Evolutionary conservation across 78 protist genomes (phyloP).

Genomic region (Dictyostelium intermedium): DNA sequence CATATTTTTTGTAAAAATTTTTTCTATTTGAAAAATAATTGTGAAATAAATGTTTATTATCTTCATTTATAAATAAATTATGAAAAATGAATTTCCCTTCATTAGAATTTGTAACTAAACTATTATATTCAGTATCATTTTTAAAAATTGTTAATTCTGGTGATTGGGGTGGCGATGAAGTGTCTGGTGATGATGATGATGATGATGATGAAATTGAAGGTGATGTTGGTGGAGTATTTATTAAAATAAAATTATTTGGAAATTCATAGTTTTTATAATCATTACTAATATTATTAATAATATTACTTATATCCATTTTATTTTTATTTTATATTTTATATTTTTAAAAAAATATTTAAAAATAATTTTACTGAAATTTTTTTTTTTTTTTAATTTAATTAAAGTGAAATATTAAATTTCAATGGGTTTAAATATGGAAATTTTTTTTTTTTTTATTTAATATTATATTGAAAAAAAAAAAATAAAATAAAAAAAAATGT

Average conservation of each 20-base stretch:
- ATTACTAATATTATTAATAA: background rate
- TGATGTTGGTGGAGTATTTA: background rate
- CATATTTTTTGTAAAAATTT: background rate
- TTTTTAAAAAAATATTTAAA: too few species aligned
- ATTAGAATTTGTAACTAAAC: background rate
- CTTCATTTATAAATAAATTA: constrained; percentile 1
- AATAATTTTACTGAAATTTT: too few species aligned
- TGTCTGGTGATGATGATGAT: background rate
- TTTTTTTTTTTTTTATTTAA: too few species aligned
- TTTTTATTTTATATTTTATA: background rate
- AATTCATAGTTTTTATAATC: background rate
- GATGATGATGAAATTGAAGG: background rate
- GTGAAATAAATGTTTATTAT: background rate
- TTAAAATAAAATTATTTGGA: background rate
- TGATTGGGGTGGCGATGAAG: background rate
- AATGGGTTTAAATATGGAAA: background rate
- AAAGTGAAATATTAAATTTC: too few species aligned
- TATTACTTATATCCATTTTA: constrained; percentile 1
- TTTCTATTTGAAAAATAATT: background rate
- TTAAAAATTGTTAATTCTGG: background rate
- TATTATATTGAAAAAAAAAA: too few species aligned
- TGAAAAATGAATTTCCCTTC: background rate
- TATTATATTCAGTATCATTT: background rate
- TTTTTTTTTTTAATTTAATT: too few species aligned
- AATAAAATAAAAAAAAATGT: too few species aligned